Evolutionary conservation across 805 yeast genomes (phyloP).

Genomic region (Candida methanosorbosa): DNA sequence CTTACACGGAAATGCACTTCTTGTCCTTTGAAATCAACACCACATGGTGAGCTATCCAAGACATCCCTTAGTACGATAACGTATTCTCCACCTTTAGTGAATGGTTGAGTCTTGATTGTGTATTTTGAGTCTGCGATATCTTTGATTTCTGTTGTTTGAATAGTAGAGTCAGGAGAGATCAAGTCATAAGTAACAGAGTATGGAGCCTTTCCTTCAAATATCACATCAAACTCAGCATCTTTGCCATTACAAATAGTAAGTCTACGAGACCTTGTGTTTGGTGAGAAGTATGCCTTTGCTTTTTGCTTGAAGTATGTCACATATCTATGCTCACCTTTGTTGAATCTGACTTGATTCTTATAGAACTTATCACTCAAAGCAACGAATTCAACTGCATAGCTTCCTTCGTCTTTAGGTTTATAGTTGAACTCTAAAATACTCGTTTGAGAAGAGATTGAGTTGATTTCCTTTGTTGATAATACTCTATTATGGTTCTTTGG

Average conservation of each 20-base stretch:
- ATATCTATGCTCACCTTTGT: slow-evolving; percentile 40
- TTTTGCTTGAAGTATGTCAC: slow-evolving; percentile 64
- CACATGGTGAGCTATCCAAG: slow-evolving; percentile 71
- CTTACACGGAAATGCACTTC: slow-evolving; percentile 65
- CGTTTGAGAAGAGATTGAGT: slow-evolving; percentile 24
- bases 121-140: slow-evolving; percentile 29
- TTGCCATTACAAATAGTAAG: slow-evolving; percentile 22
- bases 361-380: slow-evolving; percentile 59
- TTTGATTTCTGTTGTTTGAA: slow-evolving; percentile 29
- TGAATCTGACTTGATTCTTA: slow-evolving; percentile 19
- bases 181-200: slow-evolving; percentile 63
- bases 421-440: slow-evolving; percentile 41
- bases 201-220: slow-evolving; percentile 74
- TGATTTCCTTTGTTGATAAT: slow-evolving; percentile 14
- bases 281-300: slow-evolving; percentile 42
- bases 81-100: slow-evolving; percentile 66
- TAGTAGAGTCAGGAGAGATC: slow-evolving; percentile 44
- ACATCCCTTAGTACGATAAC: slow-evolving; percentile 54
- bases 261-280: slow-evolving; percentile 10
- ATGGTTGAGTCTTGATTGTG: slow-evolving; percentile 43
- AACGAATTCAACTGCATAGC: slow-evolving; percentile 64
- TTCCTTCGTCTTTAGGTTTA: slow-evolving; percentile 76
- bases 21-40: slow-evolving; percentile 55
- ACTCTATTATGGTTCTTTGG: slow-evolving; percentile 21
- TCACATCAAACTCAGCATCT: slow-evolving; percentile 39